Conservation (phyloP, 345 rosid species). For the Cochlearia excelsa region DNA sequence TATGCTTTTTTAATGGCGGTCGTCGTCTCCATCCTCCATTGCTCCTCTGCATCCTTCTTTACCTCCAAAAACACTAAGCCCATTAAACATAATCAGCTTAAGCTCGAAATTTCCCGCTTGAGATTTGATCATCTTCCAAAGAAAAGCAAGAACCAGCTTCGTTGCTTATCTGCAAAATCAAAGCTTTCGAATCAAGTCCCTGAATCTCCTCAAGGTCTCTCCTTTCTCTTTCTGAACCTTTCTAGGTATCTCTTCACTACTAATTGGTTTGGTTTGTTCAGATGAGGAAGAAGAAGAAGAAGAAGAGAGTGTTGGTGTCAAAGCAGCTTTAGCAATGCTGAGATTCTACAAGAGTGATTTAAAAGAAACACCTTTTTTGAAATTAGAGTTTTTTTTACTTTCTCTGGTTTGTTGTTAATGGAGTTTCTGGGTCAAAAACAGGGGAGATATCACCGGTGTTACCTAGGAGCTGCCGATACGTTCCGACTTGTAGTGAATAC, state of each 20-base stretch:
- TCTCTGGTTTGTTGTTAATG: neutral
- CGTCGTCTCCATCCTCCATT: constrained; percentile 33
- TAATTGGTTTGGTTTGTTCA: constrained; percentile 26
- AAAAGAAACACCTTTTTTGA: constrained; percentile 1
- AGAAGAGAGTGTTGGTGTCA: constrained; percentile 58
- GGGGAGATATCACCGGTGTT: constrained; percentile 87
- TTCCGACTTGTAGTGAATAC: constrained; percentile 89
- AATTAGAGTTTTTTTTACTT: neutral
- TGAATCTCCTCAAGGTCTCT: constrained; percentile 43
- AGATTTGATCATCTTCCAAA: constrained; percentile 14
- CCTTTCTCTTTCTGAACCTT: neutral
- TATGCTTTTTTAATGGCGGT: constrained; percentile 47
- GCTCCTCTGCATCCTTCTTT: constrained; percentile 17
- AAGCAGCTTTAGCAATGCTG: constrained; percentile 69
- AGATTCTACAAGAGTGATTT: constrained; percentile 68
- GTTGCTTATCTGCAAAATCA: constrained; percentile 28
- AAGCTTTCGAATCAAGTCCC: constrained; percentile 34
- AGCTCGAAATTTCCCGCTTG: neutral
- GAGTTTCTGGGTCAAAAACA: constrained; percentile 32
- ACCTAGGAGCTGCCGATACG: constrained; percentile 75
- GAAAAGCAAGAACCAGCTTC: constrained; percentile 28
- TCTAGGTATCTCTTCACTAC: neutral
- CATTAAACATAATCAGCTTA: constrained; percentile 15
- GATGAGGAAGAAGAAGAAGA: constrained; percentile 47
- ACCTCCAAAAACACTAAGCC: constrained; percentile 26